Evolutionary conservation across 2,329 filamentous ascomycete genomes (phyloP).

Genomic region (Claviceps paspali): DNA sequence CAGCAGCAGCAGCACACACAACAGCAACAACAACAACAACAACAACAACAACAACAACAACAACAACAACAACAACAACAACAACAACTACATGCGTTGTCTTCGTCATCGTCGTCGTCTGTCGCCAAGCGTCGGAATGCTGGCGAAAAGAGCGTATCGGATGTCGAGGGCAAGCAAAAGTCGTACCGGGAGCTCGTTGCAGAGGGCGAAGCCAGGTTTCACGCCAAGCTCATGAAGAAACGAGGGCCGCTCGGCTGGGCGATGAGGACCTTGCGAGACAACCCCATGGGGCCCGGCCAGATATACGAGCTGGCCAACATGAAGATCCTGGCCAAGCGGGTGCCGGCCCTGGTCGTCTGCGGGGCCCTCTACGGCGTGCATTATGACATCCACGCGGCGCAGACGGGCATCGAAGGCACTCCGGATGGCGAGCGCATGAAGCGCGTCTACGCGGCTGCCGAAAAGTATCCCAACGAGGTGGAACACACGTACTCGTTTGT

Average conservation of each 20-base stretch:
- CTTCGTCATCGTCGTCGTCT: too few species aligned
- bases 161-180: slow-evolving; percentile 32
- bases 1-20: too few species aligned
- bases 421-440: slow-evolving; percentile 15
- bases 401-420: slow-evolving; percentile 9
- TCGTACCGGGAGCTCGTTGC: slow-evolving; percentile 46
- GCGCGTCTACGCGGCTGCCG: slow-evolving; percentile 46
- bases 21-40: too few species aligned
- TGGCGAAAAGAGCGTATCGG: slow-evolving; percentile 20
- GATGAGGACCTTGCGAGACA: slow-evolving; percentile 60
- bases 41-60: too few species aligned
- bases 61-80: too few species aligned
- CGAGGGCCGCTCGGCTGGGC: slow-evolving; percentile 63
- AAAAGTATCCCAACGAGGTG: slow-evolving; percentile 54
- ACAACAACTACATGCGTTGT: too few species aligned
- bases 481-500: slow-evolving; percentile 56
- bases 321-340: slow-evolving; percentile 42
- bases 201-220: slow-evolving; percentile 41
- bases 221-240: slow-evolving; percentile 46
- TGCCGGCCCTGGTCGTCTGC: slow-evolving; percentile 51
- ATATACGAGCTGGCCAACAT: slow-evolving; percentile 65
- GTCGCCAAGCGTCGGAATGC: slow-evolving; percentile 8
- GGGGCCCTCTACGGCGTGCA: slow-evolving; percentile 57
- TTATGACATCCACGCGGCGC: slow-evolving; percentile 57
- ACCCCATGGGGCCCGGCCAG: slow-evolving; percentile 55